Percentiles rank a stretch among this genome's conserved stretches.
phyloP scores from a whole-genome alignment of 2,329 filamentous ascomycete genomes.

The Curvularia lunata region DNA sequence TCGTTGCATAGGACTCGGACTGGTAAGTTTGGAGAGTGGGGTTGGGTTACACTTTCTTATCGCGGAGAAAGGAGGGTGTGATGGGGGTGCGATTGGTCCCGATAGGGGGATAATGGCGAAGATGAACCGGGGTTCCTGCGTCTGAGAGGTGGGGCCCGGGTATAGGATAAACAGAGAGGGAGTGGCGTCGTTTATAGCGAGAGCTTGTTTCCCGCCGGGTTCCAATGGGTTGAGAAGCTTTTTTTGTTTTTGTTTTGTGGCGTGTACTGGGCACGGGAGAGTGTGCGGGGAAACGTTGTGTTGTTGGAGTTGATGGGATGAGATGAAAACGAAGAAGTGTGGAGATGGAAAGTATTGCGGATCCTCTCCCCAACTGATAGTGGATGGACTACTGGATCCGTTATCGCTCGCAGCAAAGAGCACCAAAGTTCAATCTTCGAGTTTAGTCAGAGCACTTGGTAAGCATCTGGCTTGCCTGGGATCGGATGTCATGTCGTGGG shows the following conservation, averaged over 20 bases:
- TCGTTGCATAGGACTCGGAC: too few relatives aligned
- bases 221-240: neutral
- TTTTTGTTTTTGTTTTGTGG: neutral
- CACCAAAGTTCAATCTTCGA: neutral
- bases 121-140: constrained; percentile 5
- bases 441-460: neutral
- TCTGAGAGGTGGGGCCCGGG: constrained; percentile 17
- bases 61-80: constrained; percentile 16
- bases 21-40: neutral
- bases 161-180: neutral
- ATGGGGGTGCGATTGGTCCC: constrained; percentile 25
- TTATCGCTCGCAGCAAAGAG: neutral
- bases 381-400: neutral
- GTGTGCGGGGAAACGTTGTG: neutral
- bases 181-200: neutral
- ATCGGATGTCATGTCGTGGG: neutral
- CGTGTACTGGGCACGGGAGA: neutral
- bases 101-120: constrained; percentile 20
- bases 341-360: neutral
- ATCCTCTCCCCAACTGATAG: neutral
- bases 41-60: constrained; percentile 23
- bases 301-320: neutral
- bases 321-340: neutral
- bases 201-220: neutral
- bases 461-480: neutral